Evolutionary conservation across 768 basidiomycete species (phyloP).

Genomic region (Boletus subparvulus): DNA sequence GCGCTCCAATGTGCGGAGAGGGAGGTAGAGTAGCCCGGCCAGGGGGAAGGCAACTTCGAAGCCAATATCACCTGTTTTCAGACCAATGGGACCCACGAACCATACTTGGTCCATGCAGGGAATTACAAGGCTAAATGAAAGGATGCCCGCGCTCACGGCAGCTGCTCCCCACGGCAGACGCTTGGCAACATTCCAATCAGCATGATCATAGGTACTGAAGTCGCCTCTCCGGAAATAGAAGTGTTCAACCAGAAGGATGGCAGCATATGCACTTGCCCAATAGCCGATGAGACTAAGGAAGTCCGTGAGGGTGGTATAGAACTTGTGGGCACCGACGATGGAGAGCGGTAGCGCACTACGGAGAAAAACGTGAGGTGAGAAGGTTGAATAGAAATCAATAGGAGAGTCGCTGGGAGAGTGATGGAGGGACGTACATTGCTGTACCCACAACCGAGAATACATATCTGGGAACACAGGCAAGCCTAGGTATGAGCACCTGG

Average conservation of each 20-base stretch:
- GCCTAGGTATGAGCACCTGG: constrained; percentile 64
- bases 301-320: constrained; percentile 62
- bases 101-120: constrained; percentile 72
- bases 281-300: constrained; percentile 71
- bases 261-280: constrained; percentile 57
- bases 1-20: constrained; percentile 52
- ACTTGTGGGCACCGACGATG: constrained; percentile 66
- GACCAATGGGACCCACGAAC: constrained; percentile 69
- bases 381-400: constrained; percentile 6
- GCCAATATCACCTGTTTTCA: constrained; percentile 66
- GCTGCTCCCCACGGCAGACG: constrained; percentile 63
- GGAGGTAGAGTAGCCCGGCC: constrained; percentile 50
- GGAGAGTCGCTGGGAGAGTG: not conserved
- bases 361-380: no score
- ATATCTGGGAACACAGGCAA: constrained; percentile 63
- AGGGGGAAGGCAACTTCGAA: constrained; percentile 58
- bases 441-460: constrained; percentile 65
- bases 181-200: constrained; percentile 50
- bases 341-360: constrained; percentile 63
- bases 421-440: constrained; percentile 52
- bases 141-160: constrained; percentile 50
- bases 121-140: constrained; percentile 56
- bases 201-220: constrained; percentile 48
- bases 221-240: constrained; percentile 55
- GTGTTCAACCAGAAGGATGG: constrained; percentile 66